Evolutionary conservation across 192 early-diverging fungal genomes (phyloP), one percentile per base, ranked within the genome.

Genomic region (Gonapodya prolifera): DNA sequence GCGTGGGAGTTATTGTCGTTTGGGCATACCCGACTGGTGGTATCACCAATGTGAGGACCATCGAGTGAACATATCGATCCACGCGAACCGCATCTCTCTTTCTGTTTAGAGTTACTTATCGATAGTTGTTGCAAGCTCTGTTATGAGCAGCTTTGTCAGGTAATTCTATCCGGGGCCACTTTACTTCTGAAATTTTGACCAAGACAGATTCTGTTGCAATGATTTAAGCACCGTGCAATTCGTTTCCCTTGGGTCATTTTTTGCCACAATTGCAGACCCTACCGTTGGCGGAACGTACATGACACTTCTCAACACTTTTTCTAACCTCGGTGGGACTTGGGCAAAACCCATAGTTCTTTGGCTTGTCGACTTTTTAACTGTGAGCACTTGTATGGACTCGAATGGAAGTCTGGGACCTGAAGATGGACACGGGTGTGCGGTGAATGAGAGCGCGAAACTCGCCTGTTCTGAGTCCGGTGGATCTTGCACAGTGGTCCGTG

Each of bases 251-350:
- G 94, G 94, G 0, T 94, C 93, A 1, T 99, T 96, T 82, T 94
- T 97, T 84, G 93, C 97, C 1, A 91, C 91, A 82, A 96, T 99
- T 75, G 93, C 93, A 1, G 97, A 99, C 81, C 97, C 97, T 1
- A 81, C 92, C 32, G 97, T 99, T 78, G 97, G 85, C 28, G 87
- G 87, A 23, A 88, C 86, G 2, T 88, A 88, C 80, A 88, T 88
- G 87, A 88, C 87, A 23, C 78, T 88, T 79, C 85, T 98, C 35
- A 96, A 97, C 81, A 99, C 97, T 0, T 82, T 98, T 75, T 93
- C 91, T 79, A 99, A 99, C 83, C 92, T 99, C 81, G 97, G 96
- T 69, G 97, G 97, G 33, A 99, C 96, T 1, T 98, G 95, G 97
- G 94, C 96, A 0, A 89, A 92, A 31, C 97, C 91, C 84, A 96